Percentiles rank a stretch among this genome's conserved stretches.
phyloP scores from a whole-genome alignment of 2,329 filamentous ascomycete genomes.

The Ophiocordyceps sinensis region DNA sequence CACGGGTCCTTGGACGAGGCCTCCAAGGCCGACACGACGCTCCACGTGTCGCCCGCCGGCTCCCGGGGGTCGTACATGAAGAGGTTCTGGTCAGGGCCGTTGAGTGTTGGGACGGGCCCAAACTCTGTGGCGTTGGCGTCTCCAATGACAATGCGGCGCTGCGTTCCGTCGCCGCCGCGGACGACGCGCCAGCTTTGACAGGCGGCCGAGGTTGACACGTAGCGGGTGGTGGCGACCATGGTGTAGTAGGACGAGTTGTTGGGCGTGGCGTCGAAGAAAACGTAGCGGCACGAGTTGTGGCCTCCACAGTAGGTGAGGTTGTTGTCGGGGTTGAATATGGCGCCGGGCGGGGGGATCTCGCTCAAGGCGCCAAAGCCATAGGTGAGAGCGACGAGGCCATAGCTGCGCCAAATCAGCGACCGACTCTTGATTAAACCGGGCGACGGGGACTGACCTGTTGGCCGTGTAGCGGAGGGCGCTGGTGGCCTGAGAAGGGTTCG shows the following conservation, averaged over 20 bases:
- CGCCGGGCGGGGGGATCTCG: conserved; percentile 13
- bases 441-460: conserved; percentile 16
- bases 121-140: conserved; percentile 9
- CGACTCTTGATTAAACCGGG: background rate
- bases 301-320: conserved; percentile 19
- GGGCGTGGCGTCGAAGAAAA: conserved; percentile 21
- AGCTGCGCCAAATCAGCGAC: conserved; percentile 11
- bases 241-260: conserved; percentile 5
- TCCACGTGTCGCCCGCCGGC: conserved; percentile 12
- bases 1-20: conserved; percentile 19
- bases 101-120: conserved; percentile 9
- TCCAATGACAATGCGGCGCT: conserved; percentile 12
- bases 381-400: conserved; percentile 21
- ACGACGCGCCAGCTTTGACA: conserved; percentile 18
- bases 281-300: conserved; percentile 13
- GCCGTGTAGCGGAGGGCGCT: conserved; percentile 26
- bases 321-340: conserved; percentile 15
- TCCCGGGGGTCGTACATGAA: conserved; percentile 17
- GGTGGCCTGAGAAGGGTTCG: conserved; percentile 5
- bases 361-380: conserved; percentile 8
- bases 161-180: conserved; percentile 15
- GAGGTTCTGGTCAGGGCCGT: conserved; percentile 19
- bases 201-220: conserved; percentile 11
- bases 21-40: conserved; percentile 21
- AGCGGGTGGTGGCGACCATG: conserved; percentile 17